phyloP scores from a whole-genome alignment of 768 basidiomycete species.

The Tephrocybe sp. region DNA sequence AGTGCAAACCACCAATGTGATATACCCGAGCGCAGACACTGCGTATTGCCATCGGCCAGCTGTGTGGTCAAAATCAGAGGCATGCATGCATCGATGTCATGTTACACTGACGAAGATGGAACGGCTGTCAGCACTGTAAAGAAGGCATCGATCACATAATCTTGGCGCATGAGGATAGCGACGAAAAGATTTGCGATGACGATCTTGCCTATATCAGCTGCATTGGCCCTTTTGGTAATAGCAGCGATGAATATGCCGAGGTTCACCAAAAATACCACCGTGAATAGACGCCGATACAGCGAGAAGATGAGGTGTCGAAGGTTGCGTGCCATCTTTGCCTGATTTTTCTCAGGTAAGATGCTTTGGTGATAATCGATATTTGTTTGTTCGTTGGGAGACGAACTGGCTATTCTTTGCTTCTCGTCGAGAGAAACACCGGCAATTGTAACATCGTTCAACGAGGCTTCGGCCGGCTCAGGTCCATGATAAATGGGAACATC shows the following conservation, averaged over 20 bases:
- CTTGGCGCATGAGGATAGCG: slow-evolving; percentile 50
- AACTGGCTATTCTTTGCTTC: slow-evolving; percentile 8
- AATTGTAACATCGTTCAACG: slow-evolving; percentile 9
- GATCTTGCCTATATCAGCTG: slow-evolving; percentile 37
- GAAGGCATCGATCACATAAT: slow-evolving; percentile 59
- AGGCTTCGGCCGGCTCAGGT: background rate
- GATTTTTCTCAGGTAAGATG: slow-evolving; percentile 46
- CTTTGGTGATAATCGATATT: slow-evolving; percentile 48
- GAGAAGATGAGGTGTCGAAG: slow-evolving; percentile 56
- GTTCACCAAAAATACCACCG: slow-evolving; percentile 54
- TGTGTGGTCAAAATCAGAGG: slow-evolving; percentile 16
- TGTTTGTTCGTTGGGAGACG: slow-evolving; percentile 29
- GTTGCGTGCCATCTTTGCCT: slow-evolving; percentile 46
- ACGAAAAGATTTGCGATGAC: slow-evolving; percentile 47
- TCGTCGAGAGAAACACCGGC: slow-evolving; percentile 19
- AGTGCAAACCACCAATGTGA: slow-evolving; percentile 60
- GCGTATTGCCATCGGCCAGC: slow-evolving; percentile 57
- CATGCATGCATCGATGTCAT: no score
- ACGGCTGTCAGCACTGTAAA: slow-evolving; percentile 51
- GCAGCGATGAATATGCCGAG: slow-evolving; percentile 49
- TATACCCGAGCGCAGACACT: slow-evolving; percentile 55
- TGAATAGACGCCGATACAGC: slow-evolving; percentile 60
- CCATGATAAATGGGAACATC: background rate
- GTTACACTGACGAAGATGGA: slow-evolving; percentile 24
- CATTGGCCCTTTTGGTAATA: slow-evolving; percentile 31